Evolutionary conservation across 768 basidiomycete species (phyloP), one percentile per base, ranked within the genome.

Genomic region (Leccinum fibrillosum): DNA sequence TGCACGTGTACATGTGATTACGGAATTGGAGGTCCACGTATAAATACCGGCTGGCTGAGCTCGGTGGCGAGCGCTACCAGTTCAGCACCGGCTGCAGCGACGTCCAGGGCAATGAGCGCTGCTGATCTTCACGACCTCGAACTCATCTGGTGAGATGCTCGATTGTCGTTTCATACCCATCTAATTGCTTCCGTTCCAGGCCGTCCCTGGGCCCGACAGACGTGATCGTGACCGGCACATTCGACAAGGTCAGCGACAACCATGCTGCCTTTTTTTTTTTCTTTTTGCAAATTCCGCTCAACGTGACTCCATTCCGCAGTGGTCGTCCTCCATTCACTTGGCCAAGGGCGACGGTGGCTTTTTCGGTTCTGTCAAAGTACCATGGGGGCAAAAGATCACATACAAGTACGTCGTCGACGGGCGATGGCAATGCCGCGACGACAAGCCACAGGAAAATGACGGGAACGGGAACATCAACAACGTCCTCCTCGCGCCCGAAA

Each of bases 361-460:
- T 71, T 74, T 77, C 54, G 83, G 79, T 21, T 76, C 72, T 5
- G 74, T 82, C 23, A 67, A 73, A 51, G 75, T 91, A 30, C 86
- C 87, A 1, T 90, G 82, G 82, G 82, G 77, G 49, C 68, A 81
- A 52, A 86, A 83, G 65, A 74, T 89, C 56, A 66, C 75, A 7
- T 93, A 88, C 82, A 93, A 93, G 73, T 93, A 84, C 68, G 76
- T 92, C 68, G 89, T 92, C 54, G 91, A 93, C 68, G 86, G 85
- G 35, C 65, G 72, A 58, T 92, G 89, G 90, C 64, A 75, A 50
- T 77, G 79, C 49, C 77, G 78, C 49, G 77, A 80, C 35, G 77
- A 78, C 58, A 77, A 78, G 56, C 84, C 86, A 6, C 83, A 82
- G 53, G 88, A 89, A 71, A 67, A 73, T 1, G 89, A 92, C 64